Evolutionary conservation across 2,329 filamentous ascomycete species (phyloP).

Genomic region (Aulographum hederae): DNA sequence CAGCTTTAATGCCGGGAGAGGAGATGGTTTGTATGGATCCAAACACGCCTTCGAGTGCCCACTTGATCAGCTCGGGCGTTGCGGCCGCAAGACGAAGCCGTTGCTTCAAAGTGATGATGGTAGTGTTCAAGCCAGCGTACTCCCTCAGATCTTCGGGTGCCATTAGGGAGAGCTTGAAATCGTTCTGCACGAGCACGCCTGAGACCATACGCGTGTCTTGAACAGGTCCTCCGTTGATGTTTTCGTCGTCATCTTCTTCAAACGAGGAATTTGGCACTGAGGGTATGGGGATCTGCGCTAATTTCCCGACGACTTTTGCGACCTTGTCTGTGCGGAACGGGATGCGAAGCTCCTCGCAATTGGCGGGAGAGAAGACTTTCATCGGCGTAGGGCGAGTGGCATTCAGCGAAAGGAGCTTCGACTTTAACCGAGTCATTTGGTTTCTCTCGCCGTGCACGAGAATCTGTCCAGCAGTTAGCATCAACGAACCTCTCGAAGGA

Average conservation of each 20-base stretch:
- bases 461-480: constrained; percentile 37
- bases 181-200: constrained; percentile 89
- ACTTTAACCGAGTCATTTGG: constrained; percentile 95
- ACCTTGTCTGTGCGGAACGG: constrained; percentile 92
- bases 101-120: constrained; percentile 83
- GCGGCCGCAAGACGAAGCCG: constrained; percentile 74
- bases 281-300: constrained; percentile 61
- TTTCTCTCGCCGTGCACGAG: constrained; percentile 93
- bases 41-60: constrained; percentile 89
- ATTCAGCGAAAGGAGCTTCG: constrained; percentile 84
- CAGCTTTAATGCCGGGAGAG: neutral
- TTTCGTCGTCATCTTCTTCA: constrained; percentile 9
- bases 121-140: constrained; percentile 92
- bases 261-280: constrained; percentile 5
- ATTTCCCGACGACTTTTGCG: constrained; percentile 86
- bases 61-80: constrained; percentile 77
- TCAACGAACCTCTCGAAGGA: neutral
- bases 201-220: constrained; percentile 43
- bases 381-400: constrained; percentile 61
- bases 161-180: constrained; percentile 95
- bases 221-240: constrained; percentile 11
- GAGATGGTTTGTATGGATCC: constrained; percentile 42
- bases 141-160: constrained; percentile 88
- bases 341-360: constrained; percentile 87
- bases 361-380: constrained; percentile 85